These are phyloP conservation scores for Cyathus striatus DNA, from an alignment of 768 basidiomycete species.

Conservation along the genomic window DNA sequence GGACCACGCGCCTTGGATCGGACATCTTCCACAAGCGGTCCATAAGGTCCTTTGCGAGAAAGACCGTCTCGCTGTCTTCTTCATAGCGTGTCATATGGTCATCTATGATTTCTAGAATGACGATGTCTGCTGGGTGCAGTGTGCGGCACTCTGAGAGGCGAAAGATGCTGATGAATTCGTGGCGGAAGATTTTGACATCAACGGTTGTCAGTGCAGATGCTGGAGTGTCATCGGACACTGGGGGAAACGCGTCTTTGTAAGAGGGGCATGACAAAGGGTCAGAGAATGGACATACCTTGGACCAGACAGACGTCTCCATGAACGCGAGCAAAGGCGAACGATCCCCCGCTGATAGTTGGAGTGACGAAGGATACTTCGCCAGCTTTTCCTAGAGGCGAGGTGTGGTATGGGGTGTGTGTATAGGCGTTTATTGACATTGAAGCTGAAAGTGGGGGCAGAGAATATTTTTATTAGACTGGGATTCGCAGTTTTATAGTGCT, in stretches of 20 bases:
- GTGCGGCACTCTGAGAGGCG: conserved; percentile 41
- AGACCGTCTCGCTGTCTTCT: conserved; percentile 54
- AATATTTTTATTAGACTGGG: conserved; percentile 15
- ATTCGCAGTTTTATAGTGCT: conserved; percentile 33
- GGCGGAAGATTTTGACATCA: conserved; percentile 50
- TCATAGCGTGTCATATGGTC: conserved; percentile 47
- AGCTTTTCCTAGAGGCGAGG: too few relatives aligned
- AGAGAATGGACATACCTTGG: conserved; percentile 53
- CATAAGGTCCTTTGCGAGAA: conserved; percentile 49
- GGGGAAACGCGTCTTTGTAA: background rate
- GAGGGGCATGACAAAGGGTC: too few relatives aligned
- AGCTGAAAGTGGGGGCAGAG: background rate
- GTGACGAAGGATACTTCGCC: conserved; percentile 2
- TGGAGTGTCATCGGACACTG: conserved; percentile 35
- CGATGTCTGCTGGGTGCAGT: conserved; percentile 45
- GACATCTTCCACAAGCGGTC: conserved; percentile 36
- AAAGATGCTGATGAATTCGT: conserved; percentile 64
- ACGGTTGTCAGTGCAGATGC: conserved; percentile 38
- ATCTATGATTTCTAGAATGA: conserved; percentile 46
- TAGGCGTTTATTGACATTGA: background rate
- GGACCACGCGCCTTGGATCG: conserved; percentile 17
- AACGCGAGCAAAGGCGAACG: conserved; percentile 57
- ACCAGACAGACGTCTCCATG: conserved; percentile 51
- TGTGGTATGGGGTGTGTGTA: background rate
- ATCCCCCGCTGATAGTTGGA: conserved; percentile 18